A percentile compares a stretch with the other conserved stretches of the same genome.
Conservation (phyloP, 345 rosid genomes). For the Gossypioides kirkii region DNA sequence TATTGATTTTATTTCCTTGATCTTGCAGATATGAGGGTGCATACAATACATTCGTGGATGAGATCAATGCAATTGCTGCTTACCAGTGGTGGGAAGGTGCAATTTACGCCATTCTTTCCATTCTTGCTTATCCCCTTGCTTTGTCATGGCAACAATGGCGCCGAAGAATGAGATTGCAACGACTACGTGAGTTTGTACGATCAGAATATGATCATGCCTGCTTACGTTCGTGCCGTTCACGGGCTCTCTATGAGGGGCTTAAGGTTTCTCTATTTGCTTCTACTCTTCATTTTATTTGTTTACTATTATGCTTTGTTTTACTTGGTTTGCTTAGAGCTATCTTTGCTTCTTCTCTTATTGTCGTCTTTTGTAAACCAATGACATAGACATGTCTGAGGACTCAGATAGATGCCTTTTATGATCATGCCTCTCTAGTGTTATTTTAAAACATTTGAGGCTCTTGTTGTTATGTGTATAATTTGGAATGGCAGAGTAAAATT, state of each 20-base stretch:
- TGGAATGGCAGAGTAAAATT: neutral
- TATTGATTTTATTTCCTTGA: slow-evolving; percentile 22
- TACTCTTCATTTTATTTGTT: neutral
- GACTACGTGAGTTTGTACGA: slow-evolving; percentile 90
- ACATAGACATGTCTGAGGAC: neutral
- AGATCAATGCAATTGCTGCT: slow-evolving; percentile 87
- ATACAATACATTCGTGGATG: slow-evolving; percentile 90
- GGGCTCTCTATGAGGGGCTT: slow-evolving; percentile 98
- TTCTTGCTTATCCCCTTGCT: slow-evolving; percentile 80
- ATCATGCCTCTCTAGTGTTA: neutral
- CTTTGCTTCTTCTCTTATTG: neutral
- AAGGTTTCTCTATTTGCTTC: slow-evolving; percentile 53
- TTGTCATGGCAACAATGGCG: slow-evolving; percentile 99
- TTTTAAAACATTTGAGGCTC: neutral
- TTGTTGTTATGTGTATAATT: neutral
- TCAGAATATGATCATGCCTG: slow-evolving; percentile 99
- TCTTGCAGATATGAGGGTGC: slow-evolving; percentile 84
- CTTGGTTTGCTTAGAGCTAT: neutral
- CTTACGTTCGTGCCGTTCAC: slow-evolving; percentile 95
- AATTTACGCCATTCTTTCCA: slow-evolving; percentile 67
- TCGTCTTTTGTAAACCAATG: neutral
- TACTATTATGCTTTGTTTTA: neutral
- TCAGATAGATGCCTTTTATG: neutral
- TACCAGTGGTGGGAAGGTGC: slow-evolving; percentile 99
- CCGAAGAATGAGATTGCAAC: slow-evolving; percentile 74